These are phyloP conservation scores for Mortierella hygrophila DNA, from an alignment of 192 early-diverging fungal genomes.

Conservation along the genomic window DNA sequence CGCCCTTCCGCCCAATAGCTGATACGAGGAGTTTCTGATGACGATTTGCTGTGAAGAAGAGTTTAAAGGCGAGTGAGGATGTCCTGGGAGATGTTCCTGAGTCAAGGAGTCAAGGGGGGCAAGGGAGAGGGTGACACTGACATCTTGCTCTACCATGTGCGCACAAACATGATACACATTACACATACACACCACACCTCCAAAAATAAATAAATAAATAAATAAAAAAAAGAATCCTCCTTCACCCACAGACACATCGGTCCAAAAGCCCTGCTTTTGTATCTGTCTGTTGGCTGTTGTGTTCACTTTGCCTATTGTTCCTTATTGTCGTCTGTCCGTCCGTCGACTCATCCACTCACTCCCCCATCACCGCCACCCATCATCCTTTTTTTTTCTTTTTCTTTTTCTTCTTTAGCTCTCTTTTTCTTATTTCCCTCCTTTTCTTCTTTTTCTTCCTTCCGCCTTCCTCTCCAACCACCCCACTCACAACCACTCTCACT, in stretches of 20 bases:
- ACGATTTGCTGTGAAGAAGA: background rate
- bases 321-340: background rate
- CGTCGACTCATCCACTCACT: background rate
- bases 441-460: background rate
- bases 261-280: background rate
- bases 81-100: background rate
- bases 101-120: background rate
- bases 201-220: constrained; percentile 11
- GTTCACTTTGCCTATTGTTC: background rate
- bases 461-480: constrained; percentile 11
- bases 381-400: background rate
- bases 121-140: background rate
- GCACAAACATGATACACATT: background rate
- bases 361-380: constrained; percentile 6
- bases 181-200: background rate
- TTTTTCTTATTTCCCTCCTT: background rate
- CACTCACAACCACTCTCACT: background rate
- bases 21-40: background rate
- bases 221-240: background rate
- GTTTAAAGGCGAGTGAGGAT: background rate
- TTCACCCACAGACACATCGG: background rate
- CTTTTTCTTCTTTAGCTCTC: background rate
- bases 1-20: background rate
- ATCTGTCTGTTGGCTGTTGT: background rate
- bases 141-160: no score